Percentiles rank a stretch among this genome's conserved stretches.
Evolutionary conservation across 768 basidiomycete genomes (phyloP).

Genomic region (Leccinellum rugosiceps): DNA sequence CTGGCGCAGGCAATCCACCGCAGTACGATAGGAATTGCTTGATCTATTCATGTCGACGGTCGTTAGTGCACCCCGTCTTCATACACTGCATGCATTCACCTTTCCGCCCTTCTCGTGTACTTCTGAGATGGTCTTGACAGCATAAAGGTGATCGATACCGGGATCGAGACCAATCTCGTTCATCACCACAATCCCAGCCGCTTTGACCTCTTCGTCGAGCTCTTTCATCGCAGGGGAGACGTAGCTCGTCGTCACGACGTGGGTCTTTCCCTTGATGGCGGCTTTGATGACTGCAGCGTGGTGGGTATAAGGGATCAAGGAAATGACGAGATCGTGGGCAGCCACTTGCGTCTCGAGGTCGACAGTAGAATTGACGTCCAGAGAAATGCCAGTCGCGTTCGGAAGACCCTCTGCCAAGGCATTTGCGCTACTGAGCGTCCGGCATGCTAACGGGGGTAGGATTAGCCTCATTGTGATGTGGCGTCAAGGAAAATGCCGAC

Average conservation of each 20-base stretch:
- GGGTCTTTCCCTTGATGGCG: slow-evolving; percentile 75
- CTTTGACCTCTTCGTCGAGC: slow-evolving; percentile 75
- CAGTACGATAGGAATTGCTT: slow-evolving; percentile 94
- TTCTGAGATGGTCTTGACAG: slow-evolving; percentile 90
- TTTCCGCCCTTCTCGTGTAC: slow-evolving; percentile 95
- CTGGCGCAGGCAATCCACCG: slow-evolving; percentile 91
- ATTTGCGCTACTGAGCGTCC: slow-evolving; percentile 76
- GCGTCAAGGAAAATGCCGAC: slow-evolving; percentile 37
- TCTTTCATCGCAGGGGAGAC: slow-evolving; percentile 89
- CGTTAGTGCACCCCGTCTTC: not conserved
- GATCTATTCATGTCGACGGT: slow-evolving; percentile 45
- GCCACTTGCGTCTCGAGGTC: slow-evolving; percentile 81
- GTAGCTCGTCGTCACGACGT: slow-evolving; percentile 96
- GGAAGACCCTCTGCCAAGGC: slow-evolving; percentile 66
- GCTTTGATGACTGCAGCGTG: slow-evolving; percentile 90
- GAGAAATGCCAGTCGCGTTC: slow-evolving; percentile 66
- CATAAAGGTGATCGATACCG: slow-evolving; percentile 91
- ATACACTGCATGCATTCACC: slow-evolving; percentile 38
- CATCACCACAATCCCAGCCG: slow-evolving; percentile 90
- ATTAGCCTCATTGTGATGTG: slow-evolving; percentile 1
- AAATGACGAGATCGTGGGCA: slow-evolving; percentile 89
- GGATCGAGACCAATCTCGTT: slow-evolving; percentile 99
- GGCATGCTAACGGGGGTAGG: slow-evolving; percentile 58
- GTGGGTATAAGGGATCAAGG: slow-evolving; percentile 92
- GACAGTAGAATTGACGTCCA: slow-evolving; percentile 71